Evolutionary conservation across 306 rosid genomes (phyloP).

Genomic region (Carpinus fangiana): DNA sequence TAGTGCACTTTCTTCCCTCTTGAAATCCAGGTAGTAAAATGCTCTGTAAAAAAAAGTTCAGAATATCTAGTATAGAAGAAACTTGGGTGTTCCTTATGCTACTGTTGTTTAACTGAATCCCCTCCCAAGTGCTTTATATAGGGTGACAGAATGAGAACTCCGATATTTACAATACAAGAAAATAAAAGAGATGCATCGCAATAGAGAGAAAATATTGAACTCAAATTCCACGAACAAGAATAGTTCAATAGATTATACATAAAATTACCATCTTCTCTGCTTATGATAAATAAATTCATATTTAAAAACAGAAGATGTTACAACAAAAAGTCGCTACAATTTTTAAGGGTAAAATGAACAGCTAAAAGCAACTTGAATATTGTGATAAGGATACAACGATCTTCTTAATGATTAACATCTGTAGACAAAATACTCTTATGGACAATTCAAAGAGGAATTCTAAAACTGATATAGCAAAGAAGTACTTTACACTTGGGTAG

Average conservation of each 20-base stretch:
- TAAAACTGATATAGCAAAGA: conserved; percentile 39
- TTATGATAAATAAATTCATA: background rate
- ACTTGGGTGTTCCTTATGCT: background rate
- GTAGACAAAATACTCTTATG: conserved; percentile 24
- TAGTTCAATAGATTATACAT: background rate
- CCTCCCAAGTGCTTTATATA: background rate
- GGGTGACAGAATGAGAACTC: background rate
- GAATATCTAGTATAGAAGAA: background rate
- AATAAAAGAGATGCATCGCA: background rate
- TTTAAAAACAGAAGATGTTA: background rate
- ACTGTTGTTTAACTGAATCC: background rate
- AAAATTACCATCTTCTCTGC: background rate
- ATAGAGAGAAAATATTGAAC: background rate
- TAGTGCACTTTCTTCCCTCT: background rate
- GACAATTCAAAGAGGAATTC: conserved; percentile 35
- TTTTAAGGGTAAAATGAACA: conserved; percentile 6
- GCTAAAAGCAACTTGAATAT: conserved; percentile 19
- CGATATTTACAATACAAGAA: background rate
- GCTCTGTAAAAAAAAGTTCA: background rate
- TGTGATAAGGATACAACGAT: conserved; percentile 15
- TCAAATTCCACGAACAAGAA: background rate
- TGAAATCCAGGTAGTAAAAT: background rate
- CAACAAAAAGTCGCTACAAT: background rate
- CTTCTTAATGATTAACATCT: conserved; percentile 26
- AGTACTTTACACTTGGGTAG: conserved; percentile 56